Evolutionary conservation across 345 rosid genomes (phyloP), one percentile per base, ranked within the genome.

Genomic region (Trapa bicornis): DNA sequence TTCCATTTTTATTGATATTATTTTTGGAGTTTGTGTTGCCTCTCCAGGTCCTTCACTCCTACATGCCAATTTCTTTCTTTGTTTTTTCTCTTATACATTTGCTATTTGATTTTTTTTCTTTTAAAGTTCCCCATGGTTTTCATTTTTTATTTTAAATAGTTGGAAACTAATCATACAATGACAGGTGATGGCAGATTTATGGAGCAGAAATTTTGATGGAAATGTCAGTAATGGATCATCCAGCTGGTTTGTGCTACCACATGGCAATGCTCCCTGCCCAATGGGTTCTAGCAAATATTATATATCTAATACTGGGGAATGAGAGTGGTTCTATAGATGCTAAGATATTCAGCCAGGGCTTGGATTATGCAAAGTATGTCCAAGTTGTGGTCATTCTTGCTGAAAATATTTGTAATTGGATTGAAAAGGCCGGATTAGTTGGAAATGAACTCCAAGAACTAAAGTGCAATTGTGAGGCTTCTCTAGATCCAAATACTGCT

Each of bases 121-220:
- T 58, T 29, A 22, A 22, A 22, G 29, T 58, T 58, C 4, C 2
- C 12, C 32, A 5, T 58, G 37, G 3, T n/a, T 65, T 64, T 22
- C 29, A 6, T 17, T 37, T 37, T 62, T 17, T 50, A 33, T 68
- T 78, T 68, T 73, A 81, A 79, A 76, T 73, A 77, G 76, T 61
- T 71, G 84, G 80, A 78, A 72, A 82, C 96, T 93, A 81, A 90
- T 93, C 83, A 82, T 81, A 81, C 78, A 78, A 67, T 88, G 96
- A 87, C 98, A 93, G 98, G 84, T 85, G 87, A 84, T 89, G 83
- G 72, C 96, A 93, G 98, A 84, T 76, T 69, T 83, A 70, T 78
- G 76, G 78, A 75, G 94, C 82, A 65, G 70, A 78, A 79, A 69
- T 84, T 62, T 66, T 86, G 74, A 73, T 61, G 10, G 81, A 83